These are phyloP conservation scores for Tylopilus sp. DNA, from an alignment of 768 basidiomycete genomes.

Conservation along the genomic window DNA sequence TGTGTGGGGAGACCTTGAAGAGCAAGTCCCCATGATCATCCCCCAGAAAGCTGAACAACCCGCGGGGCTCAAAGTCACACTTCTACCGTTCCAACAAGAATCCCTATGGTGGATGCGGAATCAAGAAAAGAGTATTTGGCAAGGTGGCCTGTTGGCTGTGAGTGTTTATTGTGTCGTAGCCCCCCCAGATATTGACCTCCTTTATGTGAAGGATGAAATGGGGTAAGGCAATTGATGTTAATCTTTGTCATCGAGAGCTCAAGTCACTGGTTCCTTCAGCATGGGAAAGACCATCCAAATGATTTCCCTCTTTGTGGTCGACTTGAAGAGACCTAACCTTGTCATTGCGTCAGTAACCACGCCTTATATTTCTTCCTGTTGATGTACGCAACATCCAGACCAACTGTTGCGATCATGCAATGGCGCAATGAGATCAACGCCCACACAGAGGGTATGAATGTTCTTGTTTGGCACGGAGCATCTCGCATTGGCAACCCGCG, in stretches of 20 bases:
- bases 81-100: conserved; percentile 95
- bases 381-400: conserved; percentile 27
- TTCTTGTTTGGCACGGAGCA: conserved; percentile 90
- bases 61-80: conserved; percentile 71
- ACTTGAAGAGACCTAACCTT: conserved; percentile 76
- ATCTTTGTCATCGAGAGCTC: not conserved
- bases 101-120: conserved; percentile 94
- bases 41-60: conserved; percentile 80
- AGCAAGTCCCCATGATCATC: conserved; percentile 52
- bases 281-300: conserved; percentile 98
- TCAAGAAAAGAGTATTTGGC: conserved; percentile 86
- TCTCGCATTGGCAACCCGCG: conserved; percentile 63
- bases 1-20: conserved; percentile 86
- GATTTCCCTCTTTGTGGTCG: conserved; percentile 82
- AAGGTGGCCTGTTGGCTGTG: conserved; percentile 90
- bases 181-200: conserved; percentile 7
- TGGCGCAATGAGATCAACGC: conserved; percentile 93
- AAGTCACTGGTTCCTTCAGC: conserved; percentile 34
- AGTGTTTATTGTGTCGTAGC: conserved; percentile 24
- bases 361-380: not conserved
- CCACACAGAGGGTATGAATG: conserved; percentile 81
- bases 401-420: conserved; percentile 60
- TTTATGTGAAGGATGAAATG: conserved; percentile 71
- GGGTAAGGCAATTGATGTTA: conserved; percentile 49
- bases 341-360: conserved; percentile 76